Evolutionary conservation across 148 eudicot genomes (phyloP), one percentile per base, ranked within the genome.

Genomic region (Silene uniflora): DNA sequence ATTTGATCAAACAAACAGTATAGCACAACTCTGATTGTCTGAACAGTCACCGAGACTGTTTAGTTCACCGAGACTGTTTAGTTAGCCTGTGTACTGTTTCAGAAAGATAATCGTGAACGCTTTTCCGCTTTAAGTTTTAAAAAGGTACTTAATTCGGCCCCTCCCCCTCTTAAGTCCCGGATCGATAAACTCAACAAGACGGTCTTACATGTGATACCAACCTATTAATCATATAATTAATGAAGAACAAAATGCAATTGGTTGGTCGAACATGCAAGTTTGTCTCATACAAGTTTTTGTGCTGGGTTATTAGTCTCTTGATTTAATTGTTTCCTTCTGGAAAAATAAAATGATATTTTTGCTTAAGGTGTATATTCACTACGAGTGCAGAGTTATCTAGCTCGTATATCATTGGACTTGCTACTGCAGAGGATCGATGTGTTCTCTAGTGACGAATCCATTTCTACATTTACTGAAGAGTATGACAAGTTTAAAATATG

Each of bases 321-420:
- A 32, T 64, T 65, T 22, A 22, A 29, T 42, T 68, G 23, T 76
- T 18, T 67, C 14, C 35, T 12, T 13, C 1, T 6, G 23, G 27
- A 32, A n/a, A 27, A 11, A 10, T 44, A 67, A 35, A 22, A 42
- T 56, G 32, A 63, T 62, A n/a, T 56, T 55, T 47, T 76, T 29
- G 49, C 44, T 62, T 9, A 73, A 47, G 25, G 42, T 42, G 5
- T 12, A 17, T 71, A 12, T 59, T 73, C 2, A 22, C 39, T 35
- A 19, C 54, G 21, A 18, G 58, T 84, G 67, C 89, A 95, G 98
- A 95, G 89, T 82, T 95, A 85, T 83, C 85, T 92, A 32, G 97
- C 91, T 78, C 81, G 82, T 71, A 85, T 82, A 77, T 92, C 91
- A 58, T 76, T 95, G 78, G 79, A 87, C 77, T 55, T 79, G 73